These are phyloP conservation scores for Arctostaphylos glauca DNA, from an alignment of 148 eudicot species.

Conservation along the genomic window DNA sequence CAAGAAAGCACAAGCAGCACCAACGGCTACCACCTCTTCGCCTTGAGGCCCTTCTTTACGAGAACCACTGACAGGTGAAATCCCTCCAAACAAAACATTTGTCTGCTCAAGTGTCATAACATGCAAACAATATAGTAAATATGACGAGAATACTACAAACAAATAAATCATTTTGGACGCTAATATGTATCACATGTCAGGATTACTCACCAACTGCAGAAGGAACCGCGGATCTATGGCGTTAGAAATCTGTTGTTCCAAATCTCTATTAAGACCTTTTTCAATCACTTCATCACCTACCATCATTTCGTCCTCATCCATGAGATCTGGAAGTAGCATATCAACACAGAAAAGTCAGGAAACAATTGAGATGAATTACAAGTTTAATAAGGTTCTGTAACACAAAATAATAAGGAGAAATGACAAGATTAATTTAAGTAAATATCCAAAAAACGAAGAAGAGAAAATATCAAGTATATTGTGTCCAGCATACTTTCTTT, in stretches of 20 bases:
- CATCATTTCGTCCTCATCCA: conserved; percentile 74
- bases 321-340: conserved; percentile 38
- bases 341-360: not conserved
- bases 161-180: not conserved
- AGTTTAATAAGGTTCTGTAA: not conserved
- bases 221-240: conserved; percentile 90
- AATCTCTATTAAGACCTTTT: conserved; percentile 44
- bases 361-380: conserved; percentile 10
- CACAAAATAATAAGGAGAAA: not conserved
- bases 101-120: conserved; percentile 51
- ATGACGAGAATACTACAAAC: not conserved
- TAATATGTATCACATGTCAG: not conserved
- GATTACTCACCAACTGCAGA: conserved; percentile 62
- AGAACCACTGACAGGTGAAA: conserved; percentile 40
- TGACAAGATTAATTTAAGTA: not conserved
- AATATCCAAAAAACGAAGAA: not conserved
- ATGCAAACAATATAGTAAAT: not conserved
- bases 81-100: conserved; percentile 69
- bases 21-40: conserved; percentile 67
- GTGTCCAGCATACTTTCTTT: conserved; percentile 45
- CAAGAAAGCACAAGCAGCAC: conserved; percentile 82
- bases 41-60: conserved; percentile 41
- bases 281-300: conserved; percentile 45
- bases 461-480: not conserved
- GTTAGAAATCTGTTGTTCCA: conserved; percentile 68